Conservation (phyloP, 306 rosid genomes). For the Cucumis hystrix region DNA sequence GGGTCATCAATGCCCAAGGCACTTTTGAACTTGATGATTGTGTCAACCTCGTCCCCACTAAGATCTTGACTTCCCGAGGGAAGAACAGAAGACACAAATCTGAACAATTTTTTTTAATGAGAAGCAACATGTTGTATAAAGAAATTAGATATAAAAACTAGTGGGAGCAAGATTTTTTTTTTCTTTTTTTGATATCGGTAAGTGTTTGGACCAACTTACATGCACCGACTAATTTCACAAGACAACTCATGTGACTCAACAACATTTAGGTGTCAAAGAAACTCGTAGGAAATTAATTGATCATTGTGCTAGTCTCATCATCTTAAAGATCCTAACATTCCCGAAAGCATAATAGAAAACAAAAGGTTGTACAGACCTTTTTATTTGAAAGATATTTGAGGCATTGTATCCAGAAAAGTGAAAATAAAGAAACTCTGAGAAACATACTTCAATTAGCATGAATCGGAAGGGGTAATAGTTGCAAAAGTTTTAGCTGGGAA, state of each 20-base stretch:
- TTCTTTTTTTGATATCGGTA: no score
- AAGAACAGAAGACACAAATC: conserved; percentile 70
- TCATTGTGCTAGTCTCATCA: conserved; percentile 52
- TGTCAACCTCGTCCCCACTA: conserved; percentile 68
- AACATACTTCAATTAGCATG: neutral
- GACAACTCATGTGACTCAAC: no score
- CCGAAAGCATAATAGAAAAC: conserved; percentile 57
- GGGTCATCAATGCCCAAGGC: conserved; percentile 93
- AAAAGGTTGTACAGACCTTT: conserved; percentile 33
- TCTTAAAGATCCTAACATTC: conserved; percentile 57
- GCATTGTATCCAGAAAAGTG: neutral
- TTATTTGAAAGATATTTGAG: neutral
- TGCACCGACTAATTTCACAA: no score
- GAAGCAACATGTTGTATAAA: neutral
- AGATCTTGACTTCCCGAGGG: conserved; percentile 82
- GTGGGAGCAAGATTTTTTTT: conserved; percentile 18
- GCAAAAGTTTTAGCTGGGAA: neutral
- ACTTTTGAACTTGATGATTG: conserved; percentile 54
- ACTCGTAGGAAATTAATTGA: neutral
- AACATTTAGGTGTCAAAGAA: no score
- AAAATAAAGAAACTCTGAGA: neutral
- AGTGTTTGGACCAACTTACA: no score
- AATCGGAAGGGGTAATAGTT: neutral
- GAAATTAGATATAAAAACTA: neutral
- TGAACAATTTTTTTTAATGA: conserved; percentile 7